Percentiles rank a stretch among this genome's conserved stretches.
Conservation (phyloP, 129 eudicot species). For the Calendula officinalis region DNA sequence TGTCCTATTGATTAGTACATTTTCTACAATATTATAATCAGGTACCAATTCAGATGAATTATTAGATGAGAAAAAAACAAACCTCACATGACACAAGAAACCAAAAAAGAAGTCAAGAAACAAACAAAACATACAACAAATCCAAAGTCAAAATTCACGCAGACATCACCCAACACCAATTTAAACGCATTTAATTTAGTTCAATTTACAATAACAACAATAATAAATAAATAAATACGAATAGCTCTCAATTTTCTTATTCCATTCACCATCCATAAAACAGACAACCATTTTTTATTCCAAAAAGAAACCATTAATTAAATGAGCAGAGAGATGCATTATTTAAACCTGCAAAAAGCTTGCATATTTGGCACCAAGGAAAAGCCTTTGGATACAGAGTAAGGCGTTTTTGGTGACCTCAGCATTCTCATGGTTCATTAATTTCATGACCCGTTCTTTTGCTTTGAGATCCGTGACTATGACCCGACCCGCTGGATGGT, state of each 20-base stretch:
- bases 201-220: no score
- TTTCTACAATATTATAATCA: no score
- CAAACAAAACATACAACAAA: neutral
- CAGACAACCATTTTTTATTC: no score
- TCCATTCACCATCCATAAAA: no score
- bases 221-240: no score
- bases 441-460: conserved; percentile 94
- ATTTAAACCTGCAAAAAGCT: conserved; percentile 53
- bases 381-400: conserved; percentile 95
- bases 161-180: no score
- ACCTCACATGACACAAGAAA: neutral
- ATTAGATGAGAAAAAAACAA: neutral
- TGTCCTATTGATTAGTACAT: no score
- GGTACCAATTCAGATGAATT: neutral
- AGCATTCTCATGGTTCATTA: conserved; percentile 89
- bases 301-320: no score
- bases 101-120: neutral
- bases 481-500: conserved; percentile 84
- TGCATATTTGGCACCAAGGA: conserved; percentile 95
- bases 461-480: conserved; percentile 87
- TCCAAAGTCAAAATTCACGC: no score
- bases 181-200: no score
- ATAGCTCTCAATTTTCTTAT: no score
- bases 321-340: no score
- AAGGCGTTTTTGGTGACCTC: conserved; percentile 97